Base-by-base conservation (phyloP, 2,329 filamentous ascomycete genomes). In the Aschersonia sp. region DNA sequence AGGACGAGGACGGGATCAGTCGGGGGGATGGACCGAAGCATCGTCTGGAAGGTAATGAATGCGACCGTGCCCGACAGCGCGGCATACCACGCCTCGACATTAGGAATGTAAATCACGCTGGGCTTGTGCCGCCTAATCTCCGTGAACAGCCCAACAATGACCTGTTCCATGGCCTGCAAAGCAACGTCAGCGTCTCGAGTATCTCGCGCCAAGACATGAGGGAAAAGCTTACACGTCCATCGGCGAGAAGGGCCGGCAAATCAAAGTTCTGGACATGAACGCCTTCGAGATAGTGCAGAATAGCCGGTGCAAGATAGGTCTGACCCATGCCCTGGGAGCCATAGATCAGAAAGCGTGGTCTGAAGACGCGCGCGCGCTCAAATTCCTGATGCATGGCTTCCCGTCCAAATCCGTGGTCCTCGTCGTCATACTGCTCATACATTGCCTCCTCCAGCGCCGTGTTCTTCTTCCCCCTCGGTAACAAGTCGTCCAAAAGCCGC, bases 251-350 rank as follows among this genome's bases (percentile, higher is more conserved):
- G 12, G 85, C 92, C 1, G 89, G 81, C 49, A 98, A 74, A 63
- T 96, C 94, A 62, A 98, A 94, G 47, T 85, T 88, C 61, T 97
- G 89, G 3, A 98, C 86, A 65, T 97, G 88, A 2, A 97, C 75
- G 30, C 89, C 87, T 65, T 98, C 92, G 47, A 98, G 83, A 59
- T 94, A 82, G 62, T 94, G 87, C 53, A 97, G 69, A 46, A 97
- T 69, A 5, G 90, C 92, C 44, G 83, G 81, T 32, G 87, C 81
- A 40, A 98, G 71, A 57, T 98, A 96, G 45, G 82, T 78, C 61
- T 98, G 94, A 1, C 94, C 92, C 90, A 97, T 97, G 8, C 92
- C 92, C 43, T 79, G 72, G 8, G 73, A 62, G n/a, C 92, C 92
- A 42, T 80, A 77, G 48, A 98, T 83, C 32, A 98, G 74, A 47